phyloP scores from a whole-genome alignment of 1,139 yeast species.

The Saccharomyces uvarum region DNA sequence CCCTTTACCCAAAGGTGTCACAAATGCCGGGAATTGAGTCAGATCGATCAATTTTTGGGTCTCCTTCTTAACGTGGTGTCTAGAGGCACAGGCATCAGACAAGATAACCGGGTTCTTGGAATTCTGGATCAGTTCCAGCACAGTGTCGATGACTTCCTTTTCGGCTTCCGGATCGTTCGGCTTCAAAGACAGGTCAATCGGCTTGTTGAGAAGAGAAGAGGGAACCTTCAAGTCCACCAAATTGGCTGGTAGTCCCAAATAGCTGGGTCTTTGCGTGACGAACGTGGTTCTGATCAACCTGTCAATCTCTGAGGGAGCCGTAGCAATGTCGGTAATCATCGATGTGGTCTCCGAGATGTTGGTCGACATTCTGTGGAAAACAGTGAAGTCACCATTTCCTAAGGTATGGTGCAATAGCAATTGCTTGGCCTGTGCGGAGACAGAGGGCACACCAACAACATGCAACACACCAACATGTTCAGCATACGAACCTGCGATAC shows the following conservation, averaged over 20 bases:
- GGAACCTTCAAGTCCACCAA: slow-evolving; percentile 61
- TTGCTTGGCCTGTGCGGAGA: slow-evolving; percentile 59
- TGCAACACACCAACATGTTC: slow-evolving; percentile 75
- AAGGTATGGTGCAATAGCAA: slow-evolving; percentile 57
- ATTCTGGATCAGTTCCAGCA: slow-evolving; percentile 44
- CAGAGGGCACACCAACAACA: slow-evolving; percentile 71
- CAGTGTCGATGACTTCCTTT: slow-evolving; percentile 57
- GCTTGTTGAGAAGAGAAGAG: slow-evolving; percentile 47
- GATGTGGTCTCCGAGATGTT: slow-evolving; percentile 61
- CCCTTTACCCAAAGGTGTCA: slow-evolving; percentile 88
- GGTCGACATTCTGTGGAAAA: slow-evolving; percentile 66
- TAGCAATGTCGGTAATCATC: slow-evolving; percentile 50
- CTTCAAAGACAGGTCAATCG: slow-evolving; percentile 54
- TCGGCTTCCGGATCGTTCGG: slow-evolving; percentile 69
- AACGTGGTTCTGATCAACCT: slow-evolving; percentile 67
- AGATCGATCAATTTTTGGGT: slow-evolving; percentile 53
- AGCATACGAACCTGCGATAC: slow-evolving; percentile 74
- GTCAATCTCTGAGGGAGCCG: slow-evolving; percentile 67
- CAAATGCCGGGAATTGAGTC: slow-evolving; percentile 76
- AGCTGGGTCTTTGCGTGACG: slow-evolving; percentile 72
- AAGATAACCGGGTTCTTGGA: slow-evolving; percentile 67
- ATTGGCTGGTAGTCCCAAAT: slow-evolving; percentile 77
- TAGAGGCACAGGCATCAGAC: slow-evolving; percentile 81
- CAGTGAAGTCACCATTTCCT: slow-evolving; percentile 81
- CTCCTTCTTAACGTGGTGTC: slow-evolving; percentile 63